Percentiles rank a stretch among this genome's conserved stretches.
These are phyloP conservation scores for Harringtonia lauricola DNA, from an alignment of 2,329 filamentous ascomycete genomes.

Conservation along the genomic window DNA sequence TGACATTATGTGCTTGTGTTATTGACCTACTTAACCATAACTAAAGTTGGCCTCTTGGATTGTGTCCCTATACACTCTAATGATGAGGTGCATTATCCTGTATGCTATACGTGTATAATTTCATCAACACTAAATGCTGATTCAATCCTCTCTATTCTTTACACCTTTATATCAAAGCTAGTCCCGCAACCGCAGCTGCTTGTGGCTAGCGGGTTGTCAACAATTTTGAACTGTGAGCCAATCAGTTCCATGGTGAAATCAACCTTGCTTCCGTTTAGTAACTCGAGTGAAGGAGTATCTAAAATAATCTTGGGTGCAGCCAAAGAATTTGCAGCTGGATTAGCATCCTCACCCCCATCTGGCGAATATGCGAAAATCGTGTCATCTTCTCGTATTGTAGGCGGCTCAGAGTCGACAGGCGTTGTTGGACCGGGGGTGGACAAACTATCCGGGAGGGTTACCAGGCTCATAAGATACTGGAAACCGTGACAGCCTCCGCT, in stretches of 20 bases:
- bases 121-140: background rate
- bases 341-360: constrained; percentile 30
- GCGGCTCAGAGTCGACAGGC: constrained; percentile 16
- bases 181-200: constrained; percentile 97
- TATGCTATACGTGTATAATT: background rate
- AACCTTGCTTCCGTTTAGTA: constrained; percentile 87
- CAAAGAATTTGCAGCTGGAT: constrained; percentile 15
- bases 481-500: constrained; percentile 96
- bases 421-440: constrained; percentile 11
- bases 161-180: constrained; percentile 85
- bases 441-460: constrained; percentile 40
- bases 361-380: constrained; percentile 68
- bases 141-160: constrained; percentile 6
- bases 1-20: too few relatives aligned
- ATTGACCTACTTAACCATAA: too few relatives aligned
- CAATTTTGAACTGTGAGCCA: constrained; percentile 81
- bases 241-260: constrained; percentile 97
- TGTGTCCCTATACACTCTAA: too few relatives aligned
- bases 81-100: too few relatives aligned
- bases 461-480: constrained; percentile 89
- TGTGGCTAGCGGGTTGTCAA: constrained; percentile 81
- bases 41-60: too few relatives aligned
- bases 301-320: constrained; percentile 68
- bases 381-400: constrained; percentile 58
- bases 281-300: constrained; percentile 74